Evolutionary conservation across 192 early-diverging fungal genomes (phyloP).

Genomic region (Polychytrium aggregatum): DNA sequence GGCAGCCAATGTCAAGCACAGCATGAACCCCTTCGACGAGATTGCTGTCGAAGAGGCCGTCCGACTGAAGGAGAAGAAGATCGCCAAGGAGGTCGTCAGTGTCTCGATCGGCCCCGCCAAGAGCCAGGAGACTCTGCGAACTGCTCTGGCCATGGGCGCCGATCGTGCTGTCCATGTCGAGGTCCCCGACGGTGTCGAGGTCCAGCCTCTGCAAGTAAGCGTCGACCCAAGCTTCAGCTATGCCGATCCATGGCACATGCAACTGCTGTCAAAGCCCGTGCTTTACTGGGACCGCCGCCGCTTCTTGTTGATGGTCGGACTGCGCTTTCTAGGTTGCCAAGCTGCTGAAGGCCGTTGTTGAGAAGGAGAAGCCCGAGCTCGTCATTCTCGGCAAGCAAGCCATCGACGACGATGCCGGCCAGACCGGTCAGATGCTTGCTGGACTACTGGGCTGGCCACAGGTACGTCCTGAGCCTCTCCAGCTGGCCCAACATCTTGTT

Average conservation of each 20-base stretch:
- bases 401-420: slow-evolving; percentile 95
- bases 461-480: no score
- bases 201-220: slow-evolving; percentile 62
- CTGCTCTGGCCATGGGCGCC: slow-evolving; percentile 96
- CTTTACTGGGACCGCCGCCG: no score
- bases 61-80: slow-evolving; percentile 75
- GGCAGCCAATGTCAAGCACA: no score
- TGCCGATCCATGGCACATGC: neutral
- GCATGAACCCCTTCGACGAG: slow-evolving; percentile 99
- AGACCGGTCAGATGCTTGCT: slow-evolving; percentile 98
- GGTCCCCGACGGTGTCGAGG: slow-evolving; percentile 47
- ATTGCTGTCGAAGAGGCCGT: slow-evolving; percentile 98
- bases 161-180: slow-evolving; percentile 92
- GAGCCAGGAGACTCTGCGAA: slow-evolving; percentile 81
- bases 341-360: slow-evolving; percentile 75
- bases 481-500: no score
- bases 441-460: slow-evolving; percentile 90
- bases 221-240: slow-evolving; percentile 13
- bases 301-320: no score
- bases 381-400: slow-evolving; percentile 98
- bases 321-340: slow-evolving; percentile 63
- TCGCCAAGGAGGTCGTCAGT: slow-evolving; percentile 72
- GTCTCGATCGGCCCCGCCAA: slow-evolving; percentile 83
- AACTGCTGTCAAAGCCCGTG: no score
- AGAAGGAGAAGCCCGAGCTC: slow-evolving; percentile 84